A percentile compares a stretch with the other conserved stretches of the same genome.
phyloP scores from a whole-genome alignment of 805 yeast genomes.

The Suhomyces canberraensis region DNA sequence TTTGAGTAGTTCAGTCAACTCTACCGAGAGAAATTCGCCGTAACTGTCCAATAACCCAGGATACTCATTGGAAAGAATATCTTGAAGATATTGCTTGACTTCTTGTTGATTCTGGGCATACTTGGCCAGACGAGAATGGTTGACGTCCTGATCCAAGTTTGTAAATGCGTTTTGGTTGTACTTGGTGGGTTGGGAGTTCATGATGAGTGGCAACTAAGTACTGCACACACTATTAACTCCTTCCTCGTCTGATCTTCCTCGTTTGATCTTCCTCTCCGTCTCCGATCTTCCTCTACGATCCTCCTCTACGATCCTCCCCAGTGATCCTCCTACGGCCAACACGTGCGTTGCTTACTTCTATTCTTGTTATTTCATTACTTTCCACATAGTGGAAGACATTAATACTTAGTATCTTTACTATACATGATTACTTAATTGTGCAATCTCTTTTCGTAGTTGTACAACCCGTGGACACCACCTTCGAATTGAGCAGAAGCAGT shows the following conservation, averaged over 20 bases:
- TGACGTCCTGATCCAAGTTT: conserved; percentile 63
- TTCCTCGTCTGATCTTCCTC: too few relatives aligned
- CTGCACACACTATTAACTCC: too few relatives aligned
- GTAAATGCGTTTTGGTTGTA: conserved; percentile 25
- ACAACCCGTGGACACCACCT: conserved; percentile 96
- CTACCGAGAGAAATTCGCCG: conserved; percentile 17
- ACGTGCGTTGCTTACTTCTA: too few relatives aligned
- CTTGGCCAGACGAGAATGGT: conserved; percentile 47
- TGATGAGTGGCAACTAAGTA: too few relatives aligned
- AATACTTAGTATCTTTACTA: too few relatives aligned
- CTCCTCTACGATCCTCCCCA: too few relatives aligned
- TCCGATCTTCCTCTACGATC: too few relatives aligned
- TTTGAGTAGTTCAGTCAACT: conserved; percentile 54
- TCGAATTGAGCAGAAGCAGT: conserved; percentile 98
- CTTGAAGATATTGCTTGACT: conserved; percentile 55
- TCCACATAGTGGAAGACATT: too few relatives aligned
- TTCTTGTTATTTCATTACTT: too few relatives aligned
- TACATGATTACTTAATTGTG: conserved; percentile 68
- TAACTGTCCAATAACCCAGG: conserved; percentile 10
- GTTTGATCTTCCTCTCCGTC: too few relatives aligned
- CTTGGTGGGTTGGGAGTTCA: conserved; percentile 6
- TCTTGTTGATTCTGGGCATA: conserved; percentile 41
- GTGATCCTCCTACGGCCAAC: too few relatives aligned
- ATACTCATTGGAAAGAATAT: conserved; percentile 20
- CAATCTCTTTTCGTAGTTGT: conserved; percentile 95